These are phyloP conservation scores for Colletotrichum sp. DNA, from an alignment of 2,329 filamentous ascomycete species.

Conservation along the genomic window DNA sequence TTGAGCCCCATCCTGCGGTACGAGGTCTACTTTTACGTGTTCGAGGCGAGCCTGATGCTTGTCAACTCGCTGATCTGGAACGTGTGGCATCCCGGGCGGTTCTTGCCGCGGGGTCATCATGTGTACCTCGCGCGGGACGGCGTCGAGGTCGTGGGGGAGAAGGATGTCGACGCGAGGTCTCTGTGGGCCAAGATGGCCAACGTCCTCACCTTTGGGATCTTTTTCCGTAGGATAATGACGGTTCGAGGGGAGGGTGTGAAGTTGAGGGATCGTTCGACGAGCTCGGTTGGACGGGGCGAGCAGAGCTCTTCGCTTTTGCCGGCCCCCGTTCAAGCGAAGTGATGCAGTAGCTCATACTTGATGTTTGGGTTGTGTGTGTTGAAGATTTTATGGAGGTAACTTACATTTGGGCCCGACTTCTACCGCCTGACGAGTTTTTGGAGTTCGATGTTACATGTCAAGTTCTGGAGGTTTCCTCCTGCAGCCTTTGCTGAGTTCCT, in stretches of 20 bases:
- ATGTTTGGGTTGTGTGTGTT: background rate
- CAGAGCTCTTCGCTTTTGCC: background rate
- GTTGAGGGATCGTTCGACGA: background rate
- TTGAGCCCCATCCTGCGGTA: slow-evolving; percentile 55
- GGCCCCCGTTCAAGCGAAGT: background rate
- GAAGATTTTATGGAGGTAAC: background rate
- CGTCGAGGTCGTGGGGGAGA: background rate
- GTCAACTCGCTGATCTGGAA: slow-evolving; percentile 56
- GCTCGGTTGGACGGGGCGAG: background rate
- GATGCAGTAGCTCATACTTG: background rate
- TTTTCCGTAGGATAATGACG: background rate
- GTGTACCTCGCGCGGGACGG: slow-evolving; percentile 57
- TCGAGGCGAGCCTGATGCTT: slow-evolving; percentile 60
- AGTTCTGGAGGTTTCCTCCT: background rate
- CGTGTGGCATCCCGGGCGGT: slow-evolving; percentile 53
- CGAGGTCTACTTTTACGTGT: slow-evolving; percentile 65
- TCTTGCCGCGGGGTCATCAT: slow-evolving; percentile 52
- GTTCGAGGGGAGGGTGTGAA: background rate
- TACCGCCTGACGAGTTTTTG: background rate
- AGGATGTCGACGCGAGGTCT: background rate
- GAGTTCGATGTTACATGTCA: background rate
- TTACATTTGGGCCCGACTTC: background rate
- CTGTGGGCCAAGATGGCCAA: background rate
- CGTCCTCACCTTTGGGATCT: background rate
- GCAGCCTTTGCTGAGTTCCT: background rate